phyloP scores from a whole-genome alignment of 495 filamentous ascomycete genomes.

The Penicillium antarcticum region DNA sequence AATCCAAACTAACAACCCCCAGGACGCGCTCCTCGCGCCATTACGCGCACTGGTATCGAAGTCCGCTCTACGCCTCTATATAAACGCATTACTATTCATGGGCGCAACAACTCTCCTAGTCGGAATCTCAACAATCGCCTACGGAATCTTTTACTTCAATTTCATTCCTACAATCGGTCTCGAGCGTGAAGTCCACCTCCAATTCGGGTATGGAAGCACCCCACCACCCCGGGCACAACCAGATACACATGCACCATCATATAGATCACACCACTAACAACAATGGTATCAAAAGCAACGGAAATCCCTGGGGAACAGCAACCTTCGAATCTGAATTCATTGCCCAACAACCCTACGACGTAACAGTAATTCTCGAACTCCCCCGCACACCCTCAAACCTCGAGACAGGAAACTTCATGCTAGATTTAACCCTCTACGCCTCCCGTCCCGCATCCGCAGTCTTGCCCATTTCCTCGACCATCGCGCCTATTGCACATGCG shows the following conservation, averaged over 20 bases:
- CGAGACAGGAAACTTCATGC: constrained; percentile 86
- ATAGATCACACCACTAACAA: background rate
- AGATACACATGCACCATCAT: background rate
- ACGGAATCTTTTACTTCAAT: constrained; percentile 74
- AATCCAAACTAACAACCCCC: constrained; percentile 11
- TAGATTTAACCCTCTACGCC: constrained; percentile 66
- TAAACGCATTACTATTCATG: constrained; percentile 65
- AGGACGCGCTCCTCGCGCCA: constrained; percentile 33
- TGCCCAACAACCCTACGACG: constrained; percentile 56
- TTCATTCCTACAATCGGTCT: constrained; percentile 74
- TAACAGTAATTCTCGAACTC: constrained; percentile 69
- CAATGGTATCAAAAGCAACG: constrained; percentile 21
- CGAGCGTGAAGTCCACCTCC: constrained; percentile 68
- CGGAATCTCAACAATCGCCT: constrained; percentile 61
- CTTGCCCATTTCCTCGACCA: constrained; percentile 16
- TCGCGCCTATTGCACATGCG: constrained; percentile 37
- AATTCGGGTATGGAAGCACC: constrained; percentile 65
- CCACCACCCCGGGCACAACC: background rate
- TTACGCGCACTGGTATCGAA: constrained; percentile 57
- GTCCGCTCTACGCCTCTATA: constrained; percentile 65
- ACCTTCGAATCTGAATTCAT: constrained; percentile 37
- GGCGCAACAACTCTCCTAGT: constrained; percentile 56
- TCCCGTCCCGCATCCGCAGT: constrained; percentile 31
- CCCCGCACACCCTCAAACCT: constrained; percentile 56
- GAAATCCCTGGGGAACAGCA: constrained; percentile 42